Percentiles rank a stretch among this genome's conserved stretches.
phyloP scores from a whole-genome alignment of 2,329 filamentous ascomycete species.

The Anisogramma anomala region DNA sequence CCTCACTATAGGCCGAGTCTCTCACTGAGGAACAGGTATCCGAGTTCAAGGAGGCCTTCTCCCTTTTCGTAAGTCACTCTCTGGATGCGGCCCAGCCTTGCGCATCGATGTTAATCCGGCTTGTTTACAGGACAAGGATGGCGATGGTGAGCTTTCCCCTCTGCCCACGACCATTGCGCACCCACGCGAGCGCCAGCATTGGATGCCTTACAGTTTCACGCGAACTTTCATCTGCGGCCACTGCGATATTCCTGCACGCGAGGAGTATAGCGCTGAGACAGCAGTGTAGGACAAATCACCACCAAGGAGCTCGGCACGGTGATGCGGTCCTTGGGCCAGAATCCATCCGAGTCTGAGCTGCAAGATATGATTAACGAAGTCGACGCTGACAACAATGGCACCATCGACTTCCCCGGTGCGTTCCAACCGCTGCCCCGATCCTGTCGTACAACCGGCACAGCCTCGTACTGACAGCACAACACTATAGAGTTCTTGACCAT shows the following conservation, averaged over 20 bases:
- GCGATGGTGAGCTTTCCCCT: conserved; percentile 58
- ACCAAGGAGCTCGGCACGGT: conserved; percentile 84
- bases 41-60: conserved; percentile 99
- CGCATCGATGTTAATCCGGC: neutral
- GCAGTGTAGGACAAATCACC: conserved; percentile 65
- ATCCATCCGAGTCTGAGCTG: conserved; percentile 79
- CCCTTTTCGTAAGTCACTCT: conserved; percentile 75
- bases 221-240: neutral
- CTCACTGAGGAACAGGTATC: conserved; percentile 99
- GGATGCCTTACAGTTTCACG: neutral
- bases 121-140: conserved; percentile 67
- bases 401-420: conserved; percentile 81
- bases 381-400: conserved; percentile 85
- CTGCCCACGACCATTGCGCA: conserved; percentile 6
- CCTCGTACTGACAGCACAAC: conserved; percentile 1
- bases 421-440: neutral
- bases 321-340: conserved; percentile 83
- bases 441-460: neutral
- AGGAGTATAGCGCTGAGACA: conserved; percentile 18
- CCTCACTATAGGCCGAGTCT: conserved; percentile 66
- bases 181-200: neutral
- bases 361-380: conserved; percentile 95
- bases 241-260: neutral
- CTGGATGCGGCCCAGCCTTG: conserved; percentile 14
- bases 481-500: conserved; percentile 72